A percentile compares a stretch with the other conserved stretches of the same genome.
These are phyloP conservation scores for Nemania diffusa DNA, from an alignment of 2,329 filamentous ascomycete genomes.

Conservation along the genomic window DNA sequence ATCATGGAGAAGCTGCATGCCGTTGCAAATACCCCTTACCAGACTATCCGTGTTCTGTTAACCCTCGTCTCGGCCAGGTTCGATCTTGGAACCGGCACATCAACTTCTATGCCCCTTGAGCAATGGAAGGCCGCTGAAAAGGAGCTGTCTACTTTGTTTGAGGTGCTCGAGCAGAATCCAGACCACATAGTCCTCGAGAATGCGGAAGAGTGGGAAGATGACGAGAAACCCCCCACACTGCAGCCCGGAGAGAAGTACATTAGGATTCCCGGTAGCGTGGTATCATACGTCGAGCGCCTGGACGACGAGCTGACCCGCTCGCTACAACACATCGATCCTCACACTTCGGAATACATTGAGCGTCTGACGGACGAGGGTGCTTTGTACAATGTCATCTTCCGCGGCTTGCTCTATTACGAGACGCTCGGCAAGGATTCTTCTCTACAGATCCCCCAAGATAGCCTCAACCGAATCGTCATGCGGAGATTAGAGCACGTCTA, in stretches of 20 bases:
- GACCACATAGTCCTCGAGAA: constrained; percentile 89
- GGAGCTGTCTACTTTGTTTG: constrained; percentile 81
- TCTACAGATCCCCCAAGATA: constrained; percentile 83
- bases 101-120: constrained; percentile 87
- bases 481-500: constrained; percentile 96
- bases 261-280: constrained; percentile 91
- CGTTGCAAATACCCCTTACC: constrained; percentile 90
- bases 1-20: constrained; percentile 96
- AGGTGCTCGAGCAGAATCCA: constrained; percentile 80
- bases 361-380: constrained; percentile 88
- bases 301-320: constrained; percentile 98
- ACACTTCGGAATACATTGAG: constrained; percentile 98
- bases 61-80: constrained; percentile 94
- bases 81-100: constrained; percentile 83
- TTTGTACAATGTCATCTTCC: constrained; percentile 92
- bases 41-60: constrained; percentile 90
- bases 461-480: constrained; percentile 91
- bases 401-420: constrained; percentile 89
- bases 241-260: constrained; percentile 81
- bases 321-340: constrained; percentile 96
- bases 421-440: constrained; percentile 74
- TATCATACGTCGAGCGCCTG: constrained; percentile 92
- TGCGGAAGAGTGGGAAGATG: constrained; percentile 98
- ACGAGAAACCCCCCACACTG: constrained; percentile 87
- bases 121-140: constrained; percentile 96